Conservation (phyloP, 768 basidiomycete genomes). For the Rhodotorula toruloides region DNA sequence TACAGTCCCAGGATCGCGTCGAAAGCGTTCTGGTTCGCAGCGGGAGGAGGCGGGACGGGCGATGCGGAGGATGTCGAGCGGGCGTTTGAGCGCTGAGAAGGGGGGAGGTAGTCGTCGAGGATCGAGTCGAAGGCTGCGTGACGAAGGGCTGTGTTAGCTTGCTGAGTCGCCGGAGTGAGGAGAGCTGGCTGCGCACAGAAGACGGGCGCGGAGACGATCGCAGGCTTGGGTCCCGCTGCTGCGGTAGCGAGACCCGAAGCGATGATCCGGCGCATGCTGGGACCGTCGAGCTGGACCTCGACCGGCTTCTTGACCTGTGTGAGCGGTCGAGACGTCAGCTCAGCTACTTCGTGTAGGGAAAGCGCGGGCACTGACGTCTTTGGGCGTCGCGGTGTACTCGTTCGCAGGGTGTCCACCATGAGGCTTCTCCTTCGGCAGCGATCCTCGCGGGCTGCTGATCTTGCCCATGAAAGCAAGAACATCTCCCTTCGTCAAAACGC, state of each 20-base stretch:
- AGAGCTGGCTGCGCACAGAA: slow-evolving; percentile 1
- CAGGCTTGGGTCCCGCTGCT: slow-evolving; percentile 3
- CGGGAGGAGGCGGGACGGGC: background rate
- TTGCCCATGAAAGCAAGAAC: slow-evolving; percentile 79
- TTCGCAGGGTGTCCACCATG: slow-evolving; percentile 21
- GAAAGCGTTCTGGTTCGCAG: slow-evolving; percentile 9
- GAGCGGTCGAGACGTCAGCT: background rate
- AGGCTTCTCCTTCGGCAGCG: slow-evolving; percentile 49
- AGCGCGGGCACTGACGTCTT: background rate
- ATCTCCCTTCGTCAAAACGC: slow-evolving; percentile 96
- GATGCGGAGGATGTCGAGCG: background rate
- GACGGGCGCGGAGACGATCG: background rate
- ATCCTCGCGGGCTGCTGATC: slow-evolving; percentile 70
- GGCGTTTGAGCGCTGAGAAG: slow-evolving; percentile 4
- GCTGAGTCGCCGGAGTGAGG: background rate
- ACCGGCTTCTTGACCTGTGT: slow-evolving; percentile 19
- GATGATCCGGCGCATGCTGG: slow-evolving; percentile 17
- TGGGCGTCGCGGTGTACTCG: slow-evolving; percentile 4
- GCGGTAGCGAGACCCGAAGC: slow-evolving; percentile 23
- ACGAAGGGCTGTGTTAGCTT: background rate
- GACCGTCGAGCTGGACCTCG: slow-evolving; percentile 30
- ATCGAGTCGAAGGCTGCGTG: slow-evolving; percentile 35
- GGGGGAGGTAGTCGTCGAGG: slow-evolving; percentile 36
- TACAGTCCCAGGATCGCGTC: slow-evolving; percentile 27
- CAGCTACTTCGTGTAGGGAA: background rate